phyloP scores from a whole-genome alignment of 768 basidiomycete genomes.

The Russula compacta region DNA sequence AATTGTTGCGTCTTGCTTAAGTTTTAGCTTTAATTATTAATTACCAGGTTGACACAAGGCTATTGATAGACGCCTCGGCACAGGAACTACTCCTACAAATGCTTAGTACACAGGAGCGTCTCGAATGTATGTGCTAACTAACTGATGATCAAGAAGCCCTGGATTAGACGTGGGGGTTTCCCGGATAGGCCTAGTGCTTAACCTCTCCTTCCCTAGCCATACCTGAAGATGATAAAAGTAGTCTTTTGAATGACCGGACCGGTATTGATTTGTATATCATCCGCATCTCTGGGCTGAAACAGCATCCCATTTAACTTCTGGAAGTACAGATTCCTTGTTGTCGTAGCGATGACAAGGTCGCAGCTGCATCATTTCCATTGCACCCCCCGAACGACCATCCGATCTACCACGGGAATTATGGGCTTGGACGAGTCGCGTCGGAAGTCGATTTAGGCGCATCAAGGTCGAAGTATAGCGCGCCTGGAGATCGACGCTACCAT shows the following conservation, averaged over 20 bases:
- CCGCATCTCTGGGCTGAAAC: slow-evolving; percentile 62
- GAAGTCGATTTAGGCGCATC: background rate
- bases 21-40: too few species aligned
- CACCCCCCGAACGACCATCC: slow-evolving; percentile 9
- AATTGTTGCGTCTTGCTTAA: slow-evolving; percentile 20
- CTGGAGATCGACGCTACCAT: slow-evolving; percentile 31
- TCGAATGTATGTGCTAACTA: too few species aligned
- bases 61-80: background rate
- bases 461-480: slow-evolving; percentile 47
- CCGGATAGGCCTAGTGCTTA: too few species aligned
- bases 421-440: too few species aligned
- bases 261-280: slow-evolving; percentile 18
- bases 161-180: too few species aligned
- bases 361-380: slow-evolving; percentile 46
- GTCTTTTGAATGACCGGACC: background rate
- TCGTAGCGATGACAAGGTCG: slow-evolving; percentile 70
- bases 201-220: too few species aligned
- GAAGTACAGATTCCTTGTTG: slow-evolving; percentile 64
- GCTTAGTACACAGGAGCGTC: too few species aligned
- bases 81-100: background rate
- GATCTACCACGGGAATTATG: too few species aligned
- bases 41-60: slow-evolving; percentile 37
- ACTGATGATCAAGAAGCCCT: too few species aligned
- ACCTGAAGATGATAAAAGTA: too few species aligned
- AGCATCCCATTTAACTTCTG: slow-evolving; percentile 74